Base-by-base conservation (phyloP, 2,329 filamentous ascomycete species). In the Alternaria sp. region DNA sequence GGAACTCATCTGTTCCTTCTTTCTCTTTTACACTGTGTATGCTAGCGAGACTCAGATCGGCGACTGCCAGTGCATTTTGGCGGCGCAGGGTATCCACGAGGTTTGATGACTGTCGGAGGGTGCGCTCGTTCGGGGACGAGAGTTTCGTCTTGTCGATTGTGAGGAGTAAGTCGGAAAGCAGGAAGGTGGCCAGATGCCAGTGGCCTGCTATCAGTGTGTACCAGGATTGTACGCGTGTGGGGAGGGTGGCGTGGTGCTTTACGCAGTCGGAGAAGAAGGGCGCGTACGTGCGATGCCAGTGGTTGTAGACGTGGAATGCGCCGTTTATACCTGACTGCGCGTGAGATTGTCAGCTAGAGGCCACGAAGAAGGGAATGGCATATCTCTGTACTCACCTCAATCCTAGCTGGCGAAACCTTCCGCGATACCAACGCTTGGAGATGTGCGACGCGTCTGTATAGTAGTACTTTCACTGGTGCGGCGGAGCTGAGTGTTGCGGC, bases 141-240 rank as follows among this genome's bases (percentile, higher is more conserved):
- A 30, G 67, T 61, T 46, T 80, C 75, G 59, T 88, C 85, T 26
- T 87, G 33, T 64, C 81, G 26, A 81, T 73, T 49, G 85, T 83
- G n/a, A 14, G 25, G 6, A 89, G 77, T 3, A 84, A 72, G 61
- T 89, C 87, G 18, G 86, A 85, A 5, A 89, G 75, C 23, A 88
- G 78, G 30, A 89, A 81, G 0, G 82, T 81, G 1, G 82, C 87
- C 2, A 88, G 83, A 63, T 88, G 85, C 84, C 87, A 89, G 66
- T 88, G 87, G 0, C 84, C 85, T 0, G 83, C 80, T 20, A 89
- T 81, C 44, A 86, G 84, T 10, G 87, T 82, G 63, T 87, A 88
- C 87, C 87, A 89, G 43, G 86, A 86, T 67, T 87, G 86, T 4
- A 88, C 82, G 11, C 84, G 84, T 11, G 82, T 67, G 1, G 86